phyloP scores from a whole-genome alignment of 208 protist genomes.

The Trypanosoma boissoni region DNA sequence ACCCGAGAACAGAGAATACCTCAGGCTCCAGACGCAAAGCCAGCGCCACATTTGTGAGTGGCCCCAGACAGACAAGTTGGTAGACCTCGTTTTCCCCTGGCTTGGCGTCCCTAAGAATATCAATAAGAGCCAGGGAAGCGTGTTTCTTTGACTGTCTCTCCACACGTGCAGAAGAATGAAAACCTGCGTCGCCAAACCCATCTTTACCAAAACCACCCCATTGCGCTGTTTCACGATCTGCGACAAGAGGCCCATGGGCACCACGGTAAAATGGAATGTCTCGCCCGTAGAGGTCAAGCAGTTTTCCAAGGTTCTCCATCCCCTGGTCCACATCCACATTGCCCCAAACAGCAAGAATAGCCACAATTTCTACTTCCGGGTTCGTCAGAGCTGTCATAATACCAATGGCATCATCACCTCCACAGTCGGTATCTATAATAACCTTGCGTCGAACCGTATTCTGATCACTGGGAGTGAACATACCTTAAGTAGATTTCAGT shows the following conservation, averaged over 20 bases:
- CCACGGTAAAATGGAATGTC: slow-evolving; percentile 79
- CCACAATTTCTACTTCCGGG: slow-evolving; percentile 67
- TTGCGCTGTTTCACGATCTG: slow-evolving; percentile 61
- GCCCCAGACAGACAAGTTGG: slow-evolving; percentile 68
- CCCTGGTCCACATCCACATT: slow-evolving; percentile 80
- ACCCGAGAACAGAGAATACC: slow-evolving; percentile 58
- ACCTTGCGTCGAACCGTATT: slow-evolving; percentile 63
- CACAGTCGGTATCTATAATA: slow-evolving; percentile 86
- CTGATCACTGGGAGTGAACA: neutral
- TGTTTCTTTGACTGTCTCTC: slow-evolving; percentile 34
- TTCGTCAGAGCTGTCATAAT: slow-evolving; percentile 76
- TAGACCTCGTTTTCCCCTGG: slow-evolving; percentile 42
- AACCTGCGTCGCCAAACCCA: slow-evolving; percentile 72
- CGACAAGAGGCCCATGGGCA: slow-evolving; percentile 54
- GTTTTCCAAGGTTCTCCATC: slow-evolving; percentile 77
- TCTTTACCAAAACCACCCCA: slow-evolving; percentile 79
- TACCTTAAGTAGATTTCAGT: no score
- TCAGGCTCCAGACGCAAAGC: slow-evolving; percentile 59
- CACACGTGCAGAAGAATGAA: slow-evolving; percentile 43
- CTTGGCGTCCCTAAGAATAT: slow-evolving; percentile 43
- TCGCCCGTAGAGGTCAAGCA: slow-evolving; percentile 65
- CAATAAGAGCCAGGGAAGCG: slow-evolving; percentile 56
- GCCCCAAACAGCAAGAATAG: slow-evolving; percentile 70
- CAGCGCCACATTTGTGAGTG: slow-evolving; percentile 77
- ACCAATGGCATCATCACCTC: slow-evolving; percentile 82